phyloP scores from a whole-genome alignment of 2,329 filamentous ascomycete species.

The Sphaceloma murrayae region DNA sequence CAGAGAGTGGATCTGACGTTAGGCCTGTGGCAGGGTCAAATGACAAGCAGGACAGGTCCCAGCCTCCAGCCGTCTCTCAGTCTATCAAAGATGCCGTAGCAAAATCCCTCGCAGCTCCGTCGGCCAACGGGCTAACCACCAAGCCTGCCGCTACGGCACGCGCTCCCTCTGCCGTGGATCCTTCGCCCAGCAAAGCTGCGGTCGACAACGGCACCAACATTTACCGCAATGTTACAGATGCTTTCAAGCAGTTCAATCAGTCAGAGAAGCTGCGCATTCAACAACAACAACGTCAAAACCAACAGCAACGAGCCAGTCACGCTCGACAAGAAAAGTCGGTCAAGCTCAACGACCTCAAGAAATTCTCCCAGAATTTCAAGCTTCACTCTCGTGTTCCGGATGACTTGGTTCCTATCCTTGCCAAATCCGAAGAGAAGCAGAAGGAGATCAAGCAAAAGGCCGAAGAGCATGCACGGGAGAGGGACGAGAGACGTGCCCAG shows the following conservation, averaged over 20 bases:
- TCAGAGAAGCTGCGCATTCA: slow-evolving; percentile 51
- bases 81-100: slow-evolving; percentile 18
- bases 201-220: slow-evolving; percentile 45
- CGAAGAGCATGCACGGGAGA: slow-evolving; percentile 58
- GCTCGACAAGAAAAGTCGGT: slow-evolving; percentile 70
- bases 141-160: slow-evolving; percentile 17
- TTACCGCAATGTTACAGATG: slow-evolving; percentile 51
- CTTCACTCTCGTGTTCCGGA: slow-evolving; percentile 82
- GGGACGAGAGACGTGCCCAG: slow-evolving; percentile 35
- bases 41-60: slow-evolving; percentile 25
- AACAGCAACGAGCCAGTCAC: slow-evolving; percentile 47
- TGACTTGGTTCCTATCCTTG: slow-evolving; percentile 87
- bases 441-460: slow-evolving; percentile 86
- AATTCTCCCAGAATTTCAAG: slow-evolving; percentile 91
- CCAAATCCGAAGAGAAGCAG: slow-evolving; percentile 93
- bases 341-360: slow-evolving; percentile 88
- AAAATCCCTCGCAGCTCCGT: background rate
- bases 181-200: slow-evolving; percentile 18
- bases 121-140: background rate
- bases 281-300: slow-evolving; percentile 39
- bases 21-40: slow-evolving; percentile 15
- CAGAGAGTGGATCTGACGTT: slow-evolving; percentile 22
- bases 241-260: slow-evolving; percentile 56
- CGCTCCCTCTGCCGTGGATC: slow-evolving; percentile 15
- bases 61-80: slow-evolving; percentile 21